Percentiles rank a stretch among this genome's conserved stretches.
Evolutionary conservation across 768 basidiomycete genomes (phyloP).

Genomic region (Suillus placidus): DNA sequence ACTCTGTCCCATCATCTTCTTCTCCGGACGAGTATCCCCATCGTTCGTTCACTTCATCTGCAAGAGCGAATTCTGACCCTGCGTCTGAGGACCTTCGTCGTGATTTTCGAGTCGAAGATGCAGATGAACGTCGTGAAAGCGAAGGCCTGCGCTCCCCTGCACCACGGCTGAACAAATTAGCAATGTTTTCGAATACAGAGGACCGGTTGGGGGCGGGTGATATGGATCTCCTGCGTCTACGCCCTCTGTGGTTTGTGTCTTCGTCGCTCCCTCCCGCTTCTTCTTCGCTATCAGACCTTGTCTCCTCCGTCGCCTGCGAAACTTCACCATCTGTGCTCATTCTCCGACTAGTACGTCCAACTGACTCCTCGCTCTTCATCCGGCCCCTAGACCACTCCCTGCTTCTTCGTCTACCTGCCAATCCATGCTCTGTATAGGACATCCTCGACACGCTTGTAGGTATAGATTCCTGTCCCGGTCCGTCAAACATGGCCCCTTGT

Average conservation of each 20-base stretch:
- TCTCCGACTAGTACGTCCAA: slow-evolving; percentile 38
- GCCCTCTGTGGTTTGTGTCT: slow-evolving; percentile 30
- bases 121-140: slow-evolving; percentile 57
- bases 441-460: slow-evolving; percentile 83
- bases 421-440: slow-evolving; percentile 56
- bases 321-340: slow-evolving; percentile 44
- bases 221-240: slow-evolving; percentile 37
- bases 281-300: slow-evolving; percentile 39
- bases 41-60: slow-evolving; percentile 67
- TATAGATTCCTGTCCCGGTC: slow-evolving; percentile 62
- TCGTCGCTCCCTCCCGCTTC: slow-evolving; percentile 40
- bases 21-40: slow-evolving; percentile 95
- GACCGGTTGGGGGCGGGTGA: slow-evolving; percentile 41
- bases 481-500: slow-evolving; percentile 75
- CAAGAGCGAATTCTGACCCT: slow-evolving; percentile 61
- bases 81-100: slow-evolving; percentile 57
- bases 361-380: slow-evolving; percentile 52
- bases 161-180: slow-evolving; percentile 64
- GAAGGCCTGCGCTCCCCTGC: slow-evolving; percentile 54
- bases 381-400: slow-evolving; percentile 53
- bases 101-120: slow-evolving; percentile 51
- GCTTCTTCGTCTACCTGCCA: slow-evolving; percentile 54
- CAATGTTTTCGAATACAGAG: slow-evolving; percentile 65
- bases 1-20: slow-evolving; percentile 54
- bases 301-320: slow-evolving; percentile 45